Percentiles rank a stretch among this genome's conserved stretches.
These are phyloP conservation scores for Phialophora macrospora DNA, from an alignment of 2,329 filamentous ascomycete species.

Conservation along the genomic window DNA sequence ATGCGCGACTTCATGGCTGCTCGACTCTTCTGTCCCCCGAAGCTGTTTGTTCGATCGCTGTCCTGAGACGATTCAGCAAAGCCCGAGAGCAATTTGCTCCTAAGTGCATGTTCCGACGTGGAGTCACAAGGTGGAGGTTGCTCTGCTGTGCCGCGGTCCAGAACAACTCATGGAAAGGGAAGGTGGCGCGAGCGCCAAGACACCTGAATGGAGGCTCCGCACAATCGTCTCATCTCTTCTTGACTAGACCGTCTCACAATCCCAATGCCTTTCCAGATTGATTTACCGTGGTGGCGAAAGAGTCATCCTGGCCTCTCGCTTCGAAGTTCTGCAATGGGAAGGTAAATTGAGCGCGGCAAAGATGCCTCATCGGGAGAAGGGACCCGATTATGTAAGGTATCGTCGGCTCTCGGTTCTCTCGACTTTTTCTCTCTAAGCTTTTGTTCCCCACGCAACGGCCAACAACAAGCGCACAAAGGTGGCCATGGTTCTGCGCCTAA, in stretches of 20 bases:
- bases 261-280: too few relatives aligned
- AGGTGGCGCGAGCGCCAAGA: too few relatives aligned
- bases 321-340: not conserved
- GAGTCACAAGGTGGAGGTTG: not conserved
- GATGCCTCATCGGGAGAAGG: constrained; percentile 1
- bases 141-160: not conserved
- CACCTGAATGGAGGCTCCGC: too few relatives aligned
- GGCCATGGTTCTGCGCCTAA: not conserved
- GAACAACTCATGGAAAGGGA: too few relatives aligned
- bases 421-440: not conserved
- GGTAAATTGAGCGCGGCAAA: constrained; percentile 1
- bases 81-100: not conserved
- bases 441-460: not conserved
- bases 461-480: not conserved
- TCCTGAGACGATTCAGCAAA: not conserved
- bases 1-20: not conserved
- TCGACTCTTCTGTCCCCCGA: not conserved
- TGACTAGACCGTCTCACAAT: too few relatives aligned
- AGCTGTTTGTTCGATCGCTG: not conserved
- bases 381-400: not conserved
- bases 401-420: not conserved
- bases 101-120: not conserved
- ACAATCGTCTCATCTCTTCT: too few relatives aligned
- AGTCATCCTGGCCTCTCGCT: not conserved
- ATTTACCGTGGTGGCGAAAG: not conserved